Evolutionary conservation across 306 rosid genomes (phyloP), one percentile per base, ranked within the genome.

Genomic region (Lagenaria siceraria): DNA sequence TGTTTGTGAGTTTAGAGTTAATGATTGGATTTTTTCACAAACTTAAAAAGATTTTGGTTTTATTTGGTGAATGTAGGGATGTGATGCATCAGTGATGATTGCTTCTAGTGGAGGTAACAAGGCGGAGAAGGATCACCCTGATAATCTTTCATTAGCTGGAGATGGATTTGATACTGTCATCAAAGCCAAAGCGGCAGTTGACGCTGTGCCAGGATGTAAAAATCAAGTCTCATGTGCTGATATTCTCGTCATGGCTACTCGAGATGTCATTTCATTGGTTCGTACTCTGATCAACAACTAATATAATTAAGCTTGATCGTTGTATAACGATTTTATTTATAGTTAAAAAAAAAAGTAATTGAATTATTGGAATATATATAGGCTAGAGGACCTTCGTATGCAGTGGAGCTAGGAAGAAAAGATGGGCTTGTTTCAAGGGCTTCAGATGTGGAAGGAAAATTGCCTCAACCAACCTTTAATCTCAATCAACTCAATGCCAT

Each of bases 201-300:
- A 90, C 69, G 89, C 90, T 9, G 85, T 86, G 25, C 84, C 90
- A 0, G 46, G 77, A 5, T 90, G 96, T 78, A 78, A 17, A 31
- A 90, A 90, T 38, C 86, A 84, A 84, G 96, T 90, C 54, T 90
- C 96, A 0, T 90, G 96, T 19, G 92, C 96, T 25, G 96, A 90
- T 84, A 88, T 90, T 85, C 85, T 90, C 0, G 92, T 91, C 29
- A n/a, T 90, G 84, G 96, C 96, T 40, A 81, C 96, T 8, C 82
- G 96, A 13, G 96, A 90, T 74, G 96, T 88, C 33, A 71, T 90
- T 80, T 72, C 80, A 25, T 85, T 90, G 89, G 92, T 87, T 54
- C 7, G 36, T 49, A 4, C 18, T 3, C 4, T 12, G 1, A 3
- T 4, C 17, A 5, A 10, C 15, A 11, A 15, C 18, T 49, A 4